Conservation (phyloP, 2,329 filamentous ascomycete species). For the Botrytis fragariae region DNA sequence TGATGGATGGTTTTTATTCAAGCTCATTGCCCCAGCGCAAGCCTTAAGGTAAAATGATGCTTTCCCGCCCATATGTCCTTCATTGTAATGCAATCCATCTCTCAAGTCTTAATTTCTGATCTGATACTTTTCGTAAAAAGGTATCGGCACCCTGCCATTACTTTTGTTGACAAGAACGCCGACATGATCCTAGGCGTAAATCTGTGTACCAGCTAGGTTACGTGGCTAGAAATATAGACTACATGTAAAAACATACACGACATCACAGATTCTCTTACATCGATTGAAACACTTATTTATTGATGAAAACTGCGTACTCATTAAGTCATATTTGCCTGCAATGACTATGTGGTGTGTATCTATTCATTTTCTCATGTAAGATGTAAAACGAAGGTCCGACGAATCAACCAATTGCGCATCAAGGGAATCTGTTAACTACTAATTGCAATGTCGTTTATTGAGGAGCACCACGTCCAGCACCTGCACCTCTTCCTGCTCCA, state of each 20-base stretch:
- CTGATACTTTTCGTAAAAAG: neutral
- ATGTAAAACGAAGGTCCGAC: neutral
- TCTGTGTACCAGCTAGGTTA: neutral
- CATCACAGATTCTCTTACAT: neutral
- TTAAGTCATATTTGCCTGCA: neutral
- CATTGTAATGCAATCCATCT: neutral
- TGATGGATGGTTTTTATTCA: neutral
- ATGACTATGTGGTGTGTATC: neutral
- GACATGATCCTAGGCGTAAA: neutral
- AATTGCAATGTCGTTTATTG: slow-evolving; percentile 6
- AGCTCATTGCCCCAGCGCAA: neutral
- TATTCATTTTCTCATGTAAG: neutral
- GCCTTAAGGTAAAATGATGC: neutral
- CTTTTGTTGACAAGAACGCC: neutral
- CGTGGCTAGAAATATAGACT: neutral
- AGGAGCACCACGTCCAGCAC: slow-evolving; percentile 16
- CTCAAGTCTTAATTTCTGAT: neutral
- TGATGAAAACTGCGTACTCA: neutral
- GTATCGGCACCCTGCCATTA: neutral
- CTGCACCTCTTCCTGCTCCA: slow-evolving; percentile 16
- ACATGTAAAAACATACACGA: neutral
- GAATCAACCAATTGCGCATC: neutral
- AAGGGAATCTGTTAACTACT: slow-evolving; percentile 6
- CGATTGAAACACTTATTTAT: neutral
- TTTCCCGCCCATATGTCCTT: neutral